Evolutionary conservation across 768 basidiomycete species (phyloP).

Genomic region (Nidularia sp.): DNA sequence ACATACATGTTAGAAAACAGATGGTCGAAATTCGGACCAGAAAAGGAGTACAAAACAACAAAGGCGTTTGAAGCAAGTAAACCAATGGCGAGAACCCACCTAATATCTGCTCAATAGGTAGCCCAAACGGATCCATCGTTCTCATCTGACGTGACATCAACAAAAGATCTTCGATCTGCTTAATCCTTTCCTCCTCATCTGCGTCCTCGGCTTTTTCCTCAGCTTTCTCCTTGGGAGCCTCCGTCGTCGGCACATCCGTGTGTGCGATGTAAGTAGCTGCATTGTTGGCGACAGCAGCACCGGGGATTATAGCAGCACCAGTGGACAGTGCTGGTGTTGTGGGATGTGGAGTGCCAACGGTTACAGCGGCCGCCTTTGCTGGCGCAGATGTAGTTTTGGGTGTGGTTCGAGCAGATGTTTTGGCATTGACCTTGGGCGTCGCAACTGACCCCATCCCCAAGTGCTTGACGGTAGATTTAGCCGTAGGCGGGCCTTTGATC

Average conservation of each 20-base stretch:
- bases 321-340: neutral
- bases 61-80: slow-evolving; percentile 23
- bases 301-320: neutral
- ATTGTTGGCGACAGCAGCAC: neutral
- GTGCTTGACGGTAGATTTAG: neutral
- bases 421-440: neutral
- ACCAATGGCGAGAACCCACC: no score
- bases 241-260: neutral
- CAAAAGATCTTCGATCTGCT: slow-evolving; percentile 31
- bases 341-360: neutral
- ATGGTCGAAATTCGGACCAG: neutral
- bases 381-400: slow-evolving; percentile 1
- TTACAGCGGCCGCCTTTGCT: slow-evolving; percentile 1
- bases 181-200: slow-evolving; percentile 25
- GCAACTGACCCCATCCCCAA: neutral
- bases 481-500: neutral
- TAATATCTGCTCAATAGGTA: slow-evolving; percentile 5
- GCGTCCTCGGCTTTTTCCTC: slow-evolving; percentile 9
- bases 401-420: slow-evolving; percentile 5
- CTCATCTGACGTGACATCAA: slow-evolving; percentile 27
- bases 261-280: no score
- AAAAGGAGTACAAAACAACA: slow-evolving; percentile 21
- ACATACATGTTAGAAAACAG: neutral
- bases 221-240: slow-evolving; percentile 1
- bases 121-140: slow-evolving; percentile 38